A percentile compares a stretch with the other conserved stretches of the same genome.
phyloP scores from a whole-genome alignment of 768 basidiomycete species.

The Tylopilus sp. region DNA sequence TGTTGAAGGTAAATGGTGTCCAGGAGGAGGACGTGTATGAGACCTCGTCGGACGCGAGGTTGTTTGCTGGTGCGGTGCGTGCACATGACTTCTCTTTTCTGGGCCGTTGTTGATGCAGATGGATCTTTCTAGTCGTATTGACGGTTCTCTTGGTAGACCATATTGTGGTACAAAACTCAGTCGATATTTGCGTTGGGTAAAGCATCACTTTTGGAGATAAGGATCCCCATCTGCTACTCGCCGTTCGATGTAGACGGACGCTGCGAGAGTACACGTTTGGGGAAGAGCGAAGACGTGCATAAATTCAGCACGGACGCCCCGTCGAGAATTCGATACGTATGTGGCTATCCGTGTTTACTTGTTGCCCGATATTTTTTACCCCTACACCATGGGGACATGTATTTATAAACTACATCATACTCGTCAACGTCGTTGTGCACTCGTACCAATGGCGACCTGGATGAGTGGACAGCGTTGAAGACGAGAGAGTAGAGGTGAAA shows the following conservation, averaged over 20 bases:
- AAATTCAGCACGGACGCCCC: conserved; percentile 11
- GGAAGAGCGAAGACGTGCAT: conserved; percentile 4
- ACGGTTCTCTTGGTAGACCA: background rate
- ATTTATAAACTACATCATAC: too few species aligned
- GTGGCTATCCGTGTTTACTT: conserved; percentile 13
- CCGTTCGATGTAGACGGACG: conserved; percentile 4
- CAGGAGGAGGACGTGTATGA: background rate
- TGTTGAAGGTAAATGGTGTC: background rate
- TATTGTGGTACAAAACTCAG: background rate
- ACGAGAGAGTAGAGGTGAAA: too few species aligned
- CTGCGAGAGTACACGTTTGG: conserved; percentile 4
- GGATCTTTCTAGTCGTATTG: conserved; percentile 1
- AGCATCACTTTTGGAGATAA: background rate
- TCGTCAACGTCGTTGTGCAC: too few species aligned
- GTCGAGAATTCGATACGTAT: conserved; percentile 1
- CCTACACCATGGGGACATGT: too few species aligned
- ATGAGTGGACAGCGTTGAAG: too few species aligned
- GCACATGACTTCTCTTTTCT: background rate
- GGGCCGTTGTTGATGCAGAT: background rate
- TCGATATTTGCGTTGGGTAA: background rate
- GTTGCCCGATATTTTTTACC: conserved; percentile 1
- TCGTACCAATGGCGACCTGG: too few species aligned
- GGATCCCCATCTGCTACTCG: conserved; percentile 7
- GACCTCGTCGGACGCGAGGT: conserved; percentile 2
- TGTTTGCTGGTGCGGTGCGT: conserved; percentile 1